Base-by-base conservation (phyloP, 176 grass and related monocot genomes). In the Urochloa ruziziensis region DNA sequence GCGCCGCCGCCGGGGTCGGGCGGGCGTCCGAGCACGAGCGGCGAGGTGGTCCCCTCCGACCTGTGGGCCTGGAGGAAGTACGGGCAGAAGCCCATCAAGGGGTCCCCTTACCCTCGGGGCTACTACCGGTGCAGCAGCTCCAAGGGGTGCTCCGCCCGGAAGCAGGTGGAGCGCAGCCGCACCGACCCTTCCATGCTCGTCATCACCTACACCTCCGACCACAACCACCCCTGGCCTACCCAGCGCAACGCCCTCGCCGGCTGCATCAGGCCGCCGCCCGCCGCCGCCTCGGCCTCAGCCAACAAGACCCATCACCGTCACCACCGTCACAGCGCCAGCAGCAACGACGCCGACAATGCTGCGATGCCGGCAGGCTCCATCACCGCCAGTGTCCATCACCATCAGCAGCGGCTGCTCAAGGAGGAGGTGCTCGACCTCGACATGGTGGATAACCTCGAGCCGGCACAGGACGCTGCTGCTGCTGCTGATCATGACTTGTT, bases 61-160 rank as follows among this genome's bases (percentile, higher is more conserved):
- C 86, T 94, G 35, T 98, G 95, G 95, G 95, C 95, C 34, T 98
- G 95, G 95, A 84, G 95, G 80, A 98, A 98, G 75, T 98, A 98
- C 82, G 95, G 95, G 34, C 95, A 95, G 81, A 98, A 98, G 84
- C 95, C 95, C 2, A 95, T 98, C 84, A 98, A 95, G 83, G 95
- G 95, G 34, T 98, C 95, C 47, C 95, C 95, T 36, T 98, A 93
- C 85, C 95, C 95, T n/a, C 86, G 96, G 77, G 93, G 93, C 0
- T 99, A 99, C 84, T 99, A 99, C 85, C 89, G 96, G 29, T 99
- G 96, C 70, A 99, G 96, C 93, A 99, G 96, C 79, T 99, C 96
- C 23, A 99, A 99, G 43, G 96, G 91, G 7, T 99, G 96, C 88
- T 89, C 93, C 12, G 96, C 96, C 40, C 75, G 93, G 89, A 99